phyloP scores from a whole-genome alignment of 306 rosid genomes.

The Cicer pinnatifidum region DNA sequence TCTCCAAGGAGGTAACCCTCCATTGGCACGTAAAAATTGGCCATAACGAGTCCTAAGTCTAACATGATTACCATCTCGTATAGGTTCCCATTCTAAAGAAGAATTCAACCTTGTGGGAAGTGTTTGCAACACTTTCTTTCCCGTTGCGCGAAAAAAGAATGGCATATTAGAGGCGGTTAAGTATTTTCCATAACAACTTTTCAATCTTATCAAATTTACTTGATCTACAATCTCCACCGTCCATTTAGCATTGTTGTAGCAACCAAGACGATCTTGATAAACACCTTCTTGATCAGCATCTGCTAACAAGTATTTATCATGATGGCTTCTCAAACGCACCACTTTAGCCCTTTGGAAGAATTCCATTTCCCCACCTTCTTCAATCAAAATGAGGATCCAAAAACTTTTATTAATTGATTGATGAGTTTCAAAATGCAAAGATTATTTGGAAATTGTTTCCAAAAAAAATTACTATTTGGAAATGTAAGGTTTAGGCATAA shows the following conservation, averaged over 20 bases:
- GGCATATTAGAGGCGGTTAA: slow-evolving; percentile 72
- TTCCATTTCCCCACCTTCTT: slow-evolving; percentile 56
- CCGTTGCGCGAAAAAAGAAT: slow-evolving; percentile 60
- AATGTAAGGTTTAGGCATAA: neutral
- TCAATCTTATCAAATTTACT: slow-evolving; percentile 49
- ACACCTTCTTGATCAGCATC: slow-evolving; percentile 59
- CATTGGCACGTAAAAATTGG: slow-evolving; percentile 70
- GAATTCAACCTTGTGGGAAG: slow-evolving; percentile 57
- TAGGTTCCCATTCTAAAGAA: slow-evolving; percentile 78
- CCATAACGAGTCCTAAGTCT: slow-evolving; percentile 66
- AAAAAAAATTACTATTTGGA: neutral
- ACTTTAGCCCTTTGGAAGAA: slow-evolving; percentile 59
- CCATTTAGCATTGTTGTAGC: slow-evolving; percentile 62
- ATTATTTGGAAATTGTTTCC: neutral
- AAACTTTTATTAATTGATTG: neutral
- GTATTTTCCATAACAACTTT: slow-evolving; percentile 67
- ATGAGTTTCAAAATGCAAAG: neutral
- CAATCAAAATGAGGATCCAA: neutral
- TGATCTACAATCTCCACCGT: slow-evolving; percentile 55
- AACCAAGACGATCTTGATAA: slow-evolving; percentile 65
- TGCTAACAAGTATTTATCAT: slow-evolving; percentile 68
- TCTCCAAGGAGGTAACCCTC: slow-evolving; percentile 78
- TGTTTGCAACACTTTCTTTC: slow-evolving; percentile 74
- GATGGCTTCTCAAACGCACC: slow-evolving; percentile 72
- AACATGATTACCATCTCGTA: slow-evolving; percentile 60